Evolutionary conservation across 495 filamentous ascomycete genomes (phyloP).

Genomic region (Trichoderma virens): DNA sequence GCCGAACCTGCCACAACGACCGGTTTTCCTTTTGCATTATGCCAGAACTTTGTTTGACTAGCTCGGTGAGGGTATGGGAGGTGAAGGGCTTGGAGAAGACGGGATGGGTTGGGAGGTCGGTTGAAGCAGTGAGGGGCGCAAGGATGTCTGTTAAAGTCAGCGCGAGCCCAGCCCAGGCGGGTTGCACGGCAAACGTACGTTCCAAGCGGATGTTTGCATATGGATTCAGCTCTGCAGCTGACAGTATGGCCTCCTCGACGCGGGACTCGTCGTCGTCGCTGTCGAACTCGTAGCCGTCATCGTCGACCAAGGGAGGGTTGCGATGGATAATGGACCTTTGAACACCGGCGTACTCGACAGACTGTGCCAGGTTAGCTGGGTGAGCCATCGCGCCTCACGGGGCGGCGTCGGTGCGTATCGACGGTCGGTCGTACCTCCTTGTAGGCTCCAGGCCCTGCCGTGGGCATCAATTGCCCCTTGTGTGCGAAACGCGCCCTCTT

Average conservation of each 20-base stretch:
- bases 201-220: conserved; percentile 77
- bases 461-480: conserved; percentile 62
- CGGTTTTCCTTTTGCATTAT: conserved; percentile 72
- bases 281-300: conserved; percentile 78
- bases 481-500: conserved; percentile 72
- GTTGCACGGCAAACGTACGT: conserved; percentile 45
- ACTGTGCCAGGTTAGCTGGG: conserved; percentile 36
- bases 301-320: conserved; percentile 70
- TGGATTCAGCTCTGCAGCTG: conserved; percentile 70
- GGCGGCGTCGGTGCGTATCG: background rate
- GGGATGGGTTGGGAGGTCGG: conserved; percentile 78
- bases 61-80: conserved; percentile 70
- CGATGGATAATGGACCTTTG: conserved; percentile 73
- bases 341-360: conserved; percentile 77
- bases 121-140: conserved; percentile 76
- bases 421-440: conserved; percentile 57
- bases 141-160: conserved; percentile 59
- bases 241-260: conserved; percentile 54
- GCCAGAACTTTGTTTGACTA: conserved; percentile 57
- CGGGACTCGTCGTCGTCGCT: conserved; percentile 69
- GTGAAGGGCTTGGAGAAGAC: conserved; percentile 75
- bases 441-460: conserved; percentile 68
- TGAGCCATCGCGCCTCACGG: conserved; percentile 14
- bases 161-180: conserved; percentile 3
- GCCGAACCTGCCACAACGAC: conserved; percentile 67